These are phyloP conservation scores for Coemansia sp. DNA, from an alignment of 192 early-diverging fungal genomes.

Conservation along the genomic window DNA sequence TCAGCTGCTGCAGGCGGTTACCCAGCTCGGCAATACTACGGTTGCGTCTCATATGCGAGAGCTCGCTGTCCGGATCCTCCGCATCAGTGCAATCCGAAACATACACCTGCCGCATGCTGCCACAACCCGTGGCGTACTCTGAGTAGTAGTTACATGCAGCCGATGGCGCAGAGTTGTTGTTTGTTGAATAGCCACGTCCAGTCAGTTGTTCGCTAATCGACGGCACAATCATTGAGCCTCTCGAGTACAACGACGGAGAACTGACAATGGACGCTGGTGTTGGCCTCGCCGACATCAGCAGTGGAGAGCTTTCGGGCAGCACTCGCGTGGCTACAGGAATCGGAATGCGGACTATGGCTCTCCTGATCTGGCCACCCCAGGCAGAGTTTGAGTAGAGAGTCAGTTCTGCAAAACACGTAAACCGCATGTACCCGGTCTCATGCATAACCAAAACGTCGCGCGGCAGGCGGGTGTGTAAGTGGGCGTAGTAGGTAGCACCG, in stretches of 20 bases:
- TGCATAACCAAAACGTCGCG: slow-evolving; percentile 21
- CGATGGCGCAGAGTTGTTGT: not conserved
- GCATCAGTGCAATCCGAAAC: not conserved
- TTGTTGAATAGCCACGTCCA: not conserved
- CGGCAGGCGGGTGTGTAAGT: slow-evolving; percentile 23
- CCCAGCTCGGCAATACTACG: slow-evolving; percentile 42
- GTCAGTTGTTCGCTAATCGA: not conserved
- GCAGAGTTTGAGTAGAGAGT: slow-evolving; percentile 19
- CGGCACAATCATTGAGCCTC: not conserved
- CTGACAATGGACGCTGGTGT: not conserved
- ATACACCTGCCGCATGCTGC: not conserved
- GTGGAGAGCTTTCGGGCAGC: slow-evolving; percentile 10
- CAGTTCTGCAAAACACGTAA: slow-evolving; percentile 36
- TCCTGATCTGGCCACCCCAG: slow-evolving; percentile 35
- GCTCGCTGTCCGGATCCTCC: slow-evolving; percentile 1
- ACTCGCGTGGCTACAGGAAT: slow-evolving; percentile 37
- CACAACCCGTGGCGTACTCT: not conserved
- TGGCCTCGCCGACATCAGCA: not conserved
- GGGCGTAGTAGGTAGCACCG: slow-evolving; percentile 31
- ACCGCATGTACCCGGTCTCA: slow-evolving; percentile 37
- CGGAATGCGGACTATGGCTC: slow-evolving; percentile 21
- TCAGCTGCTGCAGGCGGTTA: slow-evolving; percentile 37
- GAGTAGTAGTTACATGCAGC: not conserved
- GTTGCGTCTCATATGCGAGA: slow-evolving; percentile 14
- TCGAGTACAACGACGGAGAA: slow-evolving; percentile 5